A percentile compares a stretch with the other conserved stretches of the same genome.
phyloP scores from a whole-genome alignment of 345 rosid species.

The Populus pruinosa region DNA sequence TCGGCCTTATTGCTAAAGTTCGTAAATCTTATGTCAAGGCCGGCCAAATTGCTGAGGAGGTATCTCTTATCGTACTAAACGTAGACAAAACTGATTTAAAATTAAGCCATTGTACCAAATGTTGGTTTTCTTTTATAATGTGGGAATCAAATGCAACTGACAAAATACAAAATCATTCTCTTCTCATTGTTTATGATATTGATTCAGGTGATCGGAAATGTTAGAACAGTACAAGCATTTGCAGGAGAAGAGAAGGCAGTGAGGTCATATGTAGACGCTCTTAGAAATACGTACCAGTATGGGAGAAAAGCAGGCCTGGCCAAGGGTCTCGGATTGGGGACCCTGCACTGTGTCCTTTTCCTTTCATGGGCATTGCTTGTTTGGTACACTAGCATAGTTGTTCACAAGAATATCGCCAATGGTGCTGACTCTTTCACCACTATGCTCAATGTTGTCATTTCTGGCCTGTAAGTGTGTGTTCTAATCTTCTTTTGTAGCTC shows the following conservation, averaged over 20 bases:
- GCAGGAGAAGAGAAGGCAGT: conserved; percentile 92
- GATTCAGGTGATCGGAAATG: conserved; percentile 83
- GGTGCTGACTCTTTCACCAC: conserved; percentile 96
- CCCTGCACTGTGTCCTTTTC: conserved; percentile 77
- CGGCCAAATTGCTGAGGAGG: conserved; percentile 98
- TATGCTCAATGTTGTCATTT: conserved; percentile 93
- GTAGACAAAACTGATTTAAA: not conserved
- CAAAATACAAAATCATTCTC: not conserved
- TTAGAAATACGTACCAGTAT: conserved; percentile 61
- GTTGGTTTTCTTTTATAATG: no score
- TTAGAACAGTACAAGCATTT: conserved; percentile 95
- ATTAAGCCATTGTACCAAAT: not conserved
- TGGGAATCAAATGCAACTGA: not conserved
- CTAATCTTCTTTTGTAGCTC: not conserved
- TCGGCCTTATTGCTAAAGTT: conserved; percentile 71
- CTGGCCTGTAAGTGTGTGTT: conserved; percentile 74
- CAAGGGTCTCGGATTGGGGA: conserved; percentile 89
- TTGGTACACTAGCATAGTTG: conserved; percentile 86
- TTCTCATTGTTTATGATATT: not conserved
- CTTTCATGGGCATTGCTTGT: conserved; percentile 93
- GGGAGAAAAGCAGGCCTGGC: conserved; percentile 86
- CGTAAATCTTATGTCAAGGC: conserved; percentile 88
- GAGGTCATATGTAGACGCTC: conserved; percentile 60
- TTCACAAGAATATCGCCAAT: conserved; percentile 72
- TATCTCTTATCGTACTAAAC: conserved; percentile 16